A percentile compares a stretch with the other conserved stretches of the same genome.
Evolutionary conservation across 441 rosid species (phyloP).

Genomic region (Manihot esculenta): DNA sequence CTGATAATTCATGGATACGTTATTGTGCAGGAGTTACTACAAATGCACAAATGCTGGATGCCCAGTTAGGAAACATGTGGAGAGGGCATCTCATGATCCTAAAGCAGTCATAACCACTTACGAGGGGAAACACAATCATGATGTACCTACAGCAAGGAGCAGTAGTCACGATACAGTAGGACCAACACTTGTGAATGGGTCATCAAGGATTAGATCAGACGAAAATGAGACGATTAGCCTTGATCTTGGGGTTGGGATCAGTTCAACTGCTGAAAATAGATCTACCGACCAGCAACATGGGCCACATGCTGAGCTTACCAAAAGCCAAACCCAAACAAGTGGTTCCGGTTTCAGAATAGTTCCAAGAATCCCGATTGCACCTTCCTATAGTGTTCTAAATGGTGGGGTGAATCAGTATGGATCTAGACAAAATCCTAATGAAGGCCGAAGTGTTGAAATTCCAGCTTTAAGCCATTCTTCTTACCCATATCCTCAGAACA

Average conservation of each 20-base stretch:
- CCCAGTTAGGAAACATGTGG: constrained; percentile 96
- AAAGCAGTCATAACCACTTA: constrained; percentile 97
- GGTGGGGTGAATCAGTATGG: constrained; percentile 51
- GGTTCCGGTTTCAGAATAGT: constrained; percentile 50
- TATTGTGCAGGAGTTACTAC: constrained; percentile 92
- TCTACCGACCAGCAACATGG: constrained; percentile 47
- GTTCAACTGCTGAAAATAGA: constrained; percentile 48
- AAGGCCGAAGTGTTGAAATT: constrained; percentile 44
- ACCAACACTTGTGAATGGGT: constrained; percentile 33
- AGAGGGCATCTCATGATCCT: constrained; percentile 96
- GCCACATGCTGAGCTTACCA: constrained; percentile 35
- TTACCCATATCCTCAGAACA: constrained; percentile 60
- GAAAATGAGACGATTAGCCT: constrained; percentile 75
- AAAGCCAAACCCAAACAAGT: constrained; percentile 36
- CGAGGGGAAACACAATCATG: constrained; percentile 97
- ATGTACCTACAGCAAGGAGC: constrained; percentile 71
- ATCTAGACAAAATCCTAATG: constrained; percentile 46
- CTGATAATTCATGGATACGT: neutral
- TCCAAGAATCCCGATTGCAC: constrained; percentile 44
- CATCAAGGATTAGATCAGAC: constrained; percentile 48
- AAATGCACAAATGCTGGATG: constrained; percentile 94
- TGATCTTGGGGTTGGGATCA: constrained; percentile 87
- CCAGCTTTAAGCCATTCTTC: constrained; percentile 53
- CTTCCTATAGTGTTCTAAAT: constrained; percentile 54
- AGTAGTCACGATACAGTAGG: constrained; percentile 63